Percentiles rank a stretch among this genome's conserved stretches.
Evolutionary conservation across 2,329 filamentous ascomycete species (phyloP).

Genomic region (Fusarium nodosum): DNA sequence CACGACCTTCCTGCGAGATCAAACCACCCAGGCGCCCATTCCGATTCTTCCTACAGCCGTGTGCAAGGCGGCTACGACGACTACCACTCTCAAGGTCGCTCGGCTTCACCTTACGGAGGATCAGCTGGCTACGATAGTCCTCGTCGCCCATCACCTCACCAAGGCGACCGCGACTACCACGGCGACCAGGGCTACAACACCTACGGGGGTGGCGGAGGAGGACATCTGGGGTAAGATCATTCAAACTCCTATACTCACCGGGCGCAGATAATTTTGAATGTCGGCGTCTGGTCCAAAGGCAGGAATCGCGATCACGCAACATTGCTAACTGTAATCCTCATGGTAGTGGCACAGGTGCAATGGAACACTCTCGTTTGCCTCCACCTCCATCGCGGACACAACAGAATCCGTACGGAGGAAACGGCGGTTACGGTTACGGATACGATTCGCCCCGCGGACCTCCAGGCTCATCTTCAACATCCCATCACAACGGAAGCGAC

Average conservation of each 20-base stretch:
- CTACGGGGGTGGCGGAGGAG: constrained; percentile 41
- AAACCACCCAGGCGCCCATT: constrained; percentile 45
- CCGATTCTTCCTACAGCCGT: constrained; percentile 46
- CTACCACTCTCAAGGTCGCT: constrained; percentile 33
- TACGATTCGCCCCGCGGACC: constrained; percentile 44
- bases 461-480: constrained; percentile 31
- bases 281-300: constrained; percentile 74
- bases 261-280: constrained; percentile 76
- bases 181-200: constrained; percentile 33
- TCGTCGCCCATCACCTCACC: constrained; percentile 39
- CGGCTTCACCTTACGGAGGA: constrained; percentile 40
- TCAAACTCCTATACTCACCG: constrained; percentile 60
- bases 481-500: constrained; percentile 51
- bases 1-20: constrained; percentile 48
- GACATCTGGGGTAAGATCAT: constrained; percentile 46
- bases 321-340: constrained; percentile 75
- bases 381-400: constrained; percentile 56
- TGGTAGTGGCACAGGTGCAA: constrained; percentile 74
- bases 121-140: constrained; percentile 44
- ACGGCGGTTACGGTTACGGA: constrained; percentile 46
- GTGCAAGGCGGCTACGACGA: constrained; percentile 40
- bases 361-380: constrained; percentile 59
- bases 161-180: constrained; percentile 44
- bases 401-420: constrained; percentile 44
- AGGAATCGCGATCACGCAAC: constrained; percentile 70